Evolutionary conservation across 2,329 filamentous ascomycete species (phyloP), one percentile per base, ranked within the genome.

Genomic region (Didymella segeticola): DNA sequence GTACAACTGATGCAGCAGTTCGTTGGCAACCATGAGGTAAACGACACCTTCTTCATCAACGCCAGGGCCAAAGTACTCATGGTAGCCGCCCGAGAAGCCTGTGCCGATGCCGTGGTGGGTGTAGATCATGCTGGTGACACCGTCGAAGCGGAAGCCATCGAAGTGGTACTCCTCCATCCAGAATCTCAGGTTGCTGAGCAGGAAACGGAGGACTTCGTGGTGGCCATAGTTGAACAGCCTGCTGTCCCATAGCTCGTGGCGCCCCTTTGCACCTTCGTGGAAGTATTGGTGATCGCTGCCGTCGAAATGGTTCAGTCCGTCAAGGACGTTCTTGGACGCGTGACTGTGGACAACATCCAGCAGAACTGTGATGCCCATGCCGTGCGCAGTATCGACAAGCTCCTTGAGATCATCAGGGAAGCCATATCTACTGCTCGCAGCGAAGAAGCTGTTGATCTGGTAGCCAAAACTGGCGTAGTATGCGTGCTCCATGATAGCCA

Each of bases 381-480:
- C 84, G 69, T 99, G 95, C 4, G 95, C 95, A 2, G 91, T 96
- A 70, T 99, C 95, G 60, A 99, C 90, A 42, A 99, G 84, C 80
- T 98, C 93, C 76, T 96, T 99, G 63, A 99, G 81, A 30, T 98
- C 95, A 70, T 99, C 95, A 0, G 95, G 95, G 1, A 88, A 85
- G 34, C 95, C 95, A 71, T 96, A 99, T 58, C 95, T 88, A 75
- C 93, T 98, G 76, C 93, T 97, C 11, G 93, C 93, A 23, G 95
- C 95, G 68, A 98, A 99, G 82, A 99, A 99, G 77, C 90, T 97
- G 80, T 98, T 99, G 78, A 99, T 86, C 77, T 99, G 95, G 76
- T 99, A 99, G 39, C 95, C 95, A 68, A 99, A 99, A 71, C 93
- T 98, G 68, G 95, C 95, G 74, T 99, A 99, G 82, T 99, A 99